Conservation (phyloP, 805 yeast species). For the Phaffomyces antillensis region DNA sequence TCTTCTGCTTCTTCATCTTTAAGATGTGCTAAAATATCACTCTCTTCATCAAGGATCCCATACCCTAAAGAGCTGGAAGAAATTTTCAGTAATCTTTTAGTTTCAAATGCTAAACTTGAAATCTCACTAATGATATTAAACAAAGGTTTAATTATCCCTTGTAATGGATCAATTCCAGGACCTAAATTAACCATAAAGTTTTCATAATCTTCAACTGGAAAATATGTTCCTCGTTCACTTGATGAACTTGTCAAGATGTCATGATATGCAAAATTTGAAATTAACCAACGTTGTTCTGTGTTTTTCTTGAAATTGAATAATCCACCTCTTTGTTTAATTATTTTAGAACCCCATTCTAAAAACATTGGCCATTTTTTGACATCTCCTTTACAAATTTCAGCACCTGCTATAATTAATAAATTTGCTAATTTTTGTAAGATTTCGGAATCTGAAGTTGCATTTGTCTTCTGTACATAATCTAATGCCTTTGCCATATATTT, state of each 20-base stretch:
- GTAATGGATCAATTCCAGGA: conserved; percentile 56
- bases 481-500: conserved; percentile 43
- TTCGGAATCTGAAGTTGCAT: conserved; percentile 19
- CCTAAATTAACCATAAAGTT: conserved; percentile 24
- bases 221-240: conserved; percentile 56
- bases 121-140: conserved; percentile 63
- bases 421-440: conserved; percentile 48
- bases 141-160: conserved; percentile 67
- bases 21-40: not conserved
- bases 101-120: conserved; percentile 48
- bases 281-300: conserved; percentile 61
- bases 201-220: conserved; percentile 55
- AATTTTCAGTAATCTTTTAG: conserved; percentile 31
- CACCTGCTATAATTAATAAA: conserved; percentile 63
- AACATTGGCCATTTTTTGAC: conserved; percentile 68
- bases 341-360: conserved; percentile 56
- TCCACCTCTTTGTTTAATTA: conserved; percentile 59
- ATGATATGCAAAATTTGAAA: conserved; percentile 75
- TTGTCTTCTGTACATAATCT: conserved; percentile 31
- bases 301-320: conserved; percentile 41
- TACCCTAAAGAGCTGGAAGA: conserved; percentile 23
- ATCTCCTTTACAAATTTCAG: conserved; percentile 79
- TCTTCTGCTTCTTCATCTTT: conserved; percentile 11
- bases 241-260: conserved; percentile 63
- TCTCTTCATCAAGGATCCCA: conserved; percentile 21